phyloP scores from a whole-genome alignment of 2,329 filamentous ascomycete genomes.

The Ophiocordyceps camponoti-saundersi region DNA sequence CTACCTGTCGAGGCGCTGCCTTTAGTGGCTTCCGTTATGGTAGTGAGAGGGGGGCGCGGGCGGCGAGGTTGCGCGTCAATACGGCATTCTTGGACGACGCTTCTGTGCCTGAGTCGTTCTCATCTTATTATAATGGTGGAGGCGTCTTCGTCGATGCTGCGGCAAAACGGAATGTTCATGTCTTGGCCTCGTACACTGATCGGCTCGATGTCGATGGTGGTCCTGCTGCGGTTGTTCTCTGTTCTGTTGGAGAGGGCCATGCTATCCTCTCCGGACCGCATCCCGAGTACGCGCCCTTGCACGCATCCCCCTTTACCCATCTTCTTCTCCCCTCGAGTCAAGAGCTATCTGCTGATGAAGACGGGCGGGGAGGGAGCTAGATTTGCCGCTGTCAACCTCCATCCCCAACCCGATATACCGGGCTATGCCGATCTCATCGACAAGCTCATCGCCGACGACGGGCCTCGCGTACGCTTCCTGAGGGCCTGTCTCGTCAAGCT shows the following conservation, averaged over 20 bases:
- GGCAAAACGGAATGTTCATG: conserved; percentile 49
- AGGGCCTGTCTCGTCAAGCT: conserved; percentile 66
- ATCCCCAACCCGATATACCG: conserved; percentile 46
- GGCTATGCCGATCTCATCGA: conserved; percentile 56
- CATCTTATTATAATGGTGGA: conserved; percentile 85
- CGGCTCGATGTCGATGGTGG: conserved; percentile 62
- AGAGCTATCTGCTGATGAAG: conserved; percentile 3
- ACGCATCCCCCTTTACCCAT: background rate
- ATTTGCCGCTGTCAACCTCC: conserved; percentile 67
- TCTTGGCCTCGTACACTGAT: conserved; percentile 67
- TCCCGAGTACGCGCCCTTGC: conserved; percentile 48
- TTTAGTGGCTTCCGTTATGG: conserved; percentile 84
- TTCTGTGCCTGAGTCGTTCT: conserved; percentile 42
- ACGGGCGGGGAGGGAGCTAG: conserved; percentile 22
- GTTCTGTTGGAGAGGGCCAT: conserved; percentile 64
- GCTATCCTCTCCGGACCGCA: conserved; percentile 76
- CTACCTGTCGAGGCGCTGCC: conserved; percentile 68
- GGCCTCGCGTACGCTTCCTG: conserved; percentile 54
- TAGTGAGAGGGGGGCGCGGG: conserved; percentile 69
- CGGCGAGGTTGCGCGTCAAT: conserved; percentile 48
- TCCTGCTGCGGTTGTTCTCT: conserved; percentile 66
- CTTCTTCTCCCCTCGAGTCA: background rate
- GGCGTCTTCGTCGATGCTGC: conserved; percentile 75
- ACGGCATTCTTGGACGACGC: conserved; percentile 39
- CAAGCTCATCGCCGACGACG: conserved; percentile 50